These are phyloP conservation scores for Mucor plumbeus DNA, from an alignment of 371 early-diverging fungal genomes.

Conservation along the genomic window DNA sequence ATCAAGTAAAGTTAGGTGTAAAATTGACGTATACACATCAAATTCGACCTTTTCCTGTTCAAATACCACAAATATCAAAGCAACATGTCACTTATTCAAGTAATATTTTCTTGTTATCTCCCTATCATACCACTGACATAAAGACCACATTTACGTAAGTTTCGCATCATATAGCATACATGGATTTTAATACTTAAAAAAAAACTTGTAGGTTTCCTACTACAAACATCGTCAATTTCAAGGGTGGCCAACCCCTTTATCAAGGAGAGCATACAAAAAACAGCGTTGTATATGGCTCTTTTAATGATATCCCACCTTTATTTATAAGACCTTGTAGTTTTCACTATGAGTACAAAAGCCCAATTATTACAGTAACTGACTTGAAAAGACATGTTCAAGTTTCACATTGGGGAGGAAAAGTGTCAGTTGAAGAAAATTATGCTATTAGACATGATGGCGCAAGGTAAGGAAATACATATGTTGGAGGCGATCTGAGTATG, in stretches of 20 bases:
- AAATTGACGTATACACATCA: conserved; percentile 58
- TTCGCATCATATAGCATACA: no score
- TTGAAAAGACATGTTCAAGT: conserved; percentile 76
- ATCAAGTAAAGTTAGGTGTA: conserved; percentile 71
- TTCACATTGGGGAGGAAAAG: conserved; percentile 82
- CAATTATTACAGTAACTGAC: conserved; percentile 67
- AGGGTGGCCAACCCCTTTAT: conserved; percentile 26
- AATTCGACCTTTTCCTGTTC: conserved; percentile 68
- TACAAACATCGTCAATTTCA: conserved; percentile 41
- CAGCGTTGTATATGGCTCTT: conserved; percentile 81
- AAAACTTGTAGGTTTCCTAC: conserved; percentile 31
- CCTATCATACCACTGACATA: conserved; percentile 73
- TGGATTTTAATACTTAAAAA: no score
- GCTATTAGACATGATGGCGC: conserved; percentile 83
- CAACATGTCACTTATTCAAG: conserved; percentile 68
- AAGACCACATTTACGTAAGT: conserved; percentile 79
- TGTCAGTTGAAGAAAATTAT: conserved; percentile 84
- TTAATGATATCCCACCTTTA: conserved; percentile 40
- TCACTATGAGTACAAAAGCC: conserved; percentile 68
- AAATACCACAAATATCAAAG: conserved; percentile 70
- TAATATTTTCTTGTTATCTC: conserved; percentile 62
- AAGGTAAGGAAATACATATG: conserved; percentile 43
- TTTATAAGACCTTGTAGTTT: conserved; percentile 44
- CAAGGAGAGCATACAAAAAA: conserved; percentile 44
- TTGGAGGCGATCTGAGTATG: no score